A percentile compares a stretch with the other conserved stretches of the same genome.
phyloP scores from a whole-genome alignment of 352 stramenopile genomes.

The Saprolegnia diclina region DNA sequence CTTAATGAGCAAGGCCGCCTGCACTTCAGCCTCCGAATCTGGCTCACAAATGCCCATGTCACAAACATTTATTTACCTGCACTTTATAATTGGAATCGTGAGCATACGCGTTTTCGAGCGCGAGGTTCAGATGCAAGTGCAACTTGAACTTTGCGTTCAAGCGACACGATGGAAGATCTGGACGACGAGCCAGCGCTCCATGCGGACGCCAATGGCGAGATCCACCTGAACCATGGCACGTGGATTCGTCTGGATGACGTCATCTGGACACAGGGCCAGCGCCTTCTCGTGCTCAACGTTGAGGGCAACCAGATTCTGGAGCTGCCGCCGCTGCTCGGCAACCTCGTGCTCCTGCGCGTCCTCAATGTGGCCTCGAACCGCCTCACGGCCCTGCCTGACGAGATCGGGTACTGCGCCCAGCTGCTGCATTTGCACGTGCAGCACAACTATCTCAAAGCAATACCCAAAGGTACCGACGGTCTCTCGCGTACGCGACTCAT shows the following conservation, averaged over 20 bases:
- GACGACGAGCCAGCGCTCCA: slow-evolving; percentile 48
- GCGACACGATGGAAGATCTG: slow-evolving; percentile 55
- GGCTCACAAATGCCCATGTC: no score
- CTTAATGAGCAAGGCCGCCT: no score
- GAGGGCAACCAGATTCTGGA: slow-evolving; percentile 67
- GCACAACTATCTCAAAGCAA: slow-evolving; percentile 58
- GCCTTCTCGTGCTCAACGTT: slow-evolving; percentile 65
- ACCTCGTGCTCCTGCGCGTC: slow-evolving; percentile 57
- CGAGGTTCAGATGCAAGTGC: no score
- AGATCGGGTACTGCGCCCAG: slow-evolving; percentile 55
- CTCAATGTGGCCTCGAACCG: slow-evolving; percentile 59
- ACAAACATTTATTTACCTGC: no score
- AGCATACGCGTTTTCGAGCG: no score
- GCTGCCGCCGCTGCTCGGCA: slow-evolving; percentile 48
- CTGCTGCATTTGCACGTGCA: slow-evolving; percentile 61
- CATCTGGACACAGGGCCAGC: slow-evolving; percentile 61
- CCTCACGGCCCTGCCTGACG: slow-evolving; percentile 42
- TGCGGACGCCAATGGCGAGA: slow-evolving; percentile 59
- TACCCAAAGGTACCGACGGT: slow-evolving; percentile 33
- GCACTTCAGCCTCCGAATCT: no score
- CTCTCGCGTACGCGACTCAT: no score
- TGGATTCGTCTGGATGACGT: slow-evolving; percentile 76
- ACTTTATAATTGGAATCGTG: no score
- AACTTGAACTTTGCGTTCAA: not conserved
- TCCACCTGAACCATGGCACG: slow-evolving; percentile 70